Evolutionary conservation across 139 green algal species (phyloP).

Genomic region (Closterium sp.): DNA sequence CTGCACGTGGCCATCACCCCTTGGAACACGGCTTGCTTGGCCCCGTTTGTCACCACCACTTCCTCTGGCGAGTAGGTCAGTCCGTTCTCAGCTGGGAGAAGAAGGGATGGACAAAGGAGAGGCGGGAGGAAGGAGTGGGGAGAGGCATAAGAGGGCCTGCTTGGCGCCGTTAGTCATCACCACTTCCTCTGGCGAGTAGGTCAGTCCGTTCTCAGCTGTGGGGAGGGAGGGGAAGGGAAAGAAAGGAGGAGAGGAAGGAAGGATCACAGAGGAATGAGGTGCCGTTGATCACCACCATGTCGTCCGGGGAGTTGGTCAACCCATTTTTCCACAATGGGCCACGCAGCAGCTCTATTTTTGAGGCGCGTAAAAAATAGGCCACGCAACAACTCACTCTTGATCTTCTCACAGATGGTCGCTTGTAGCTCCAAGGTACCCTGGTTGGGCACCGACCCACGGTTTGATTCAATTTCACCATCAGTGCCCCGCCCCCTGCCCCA

Average conservation of each 20-base stretch:
- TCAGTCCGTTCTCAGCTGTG: slow-evolving; percentile 89
- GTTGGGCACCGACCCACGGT: neutral
- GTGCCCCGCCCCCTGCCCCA: no score
- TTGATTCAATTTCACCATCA: no score
- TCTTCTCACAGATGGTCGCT: neutral
- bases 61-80: slow-evolving; percentile 77
- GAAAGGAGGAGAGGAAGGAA: neutral
- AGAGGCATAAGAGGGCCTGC: slow-evolving; percentile 57
- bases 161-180: slow-evolving; percentile 95
- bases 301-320: no score
- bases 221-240: no score
- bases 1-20: no score
- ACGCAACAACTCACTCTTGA: neutral
- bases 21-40: slow-evolving; percentile 75
- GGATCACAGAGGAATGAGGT: neutral
- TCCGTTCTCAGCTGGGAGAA: slow-evolving; percentile 74
- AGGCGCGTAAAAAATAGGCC: neutral
- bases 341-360: no score
- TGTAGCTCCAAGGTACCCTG: neutral
- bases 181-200: slow-evolving; percentile 78
- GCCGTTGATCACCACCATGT: no score
- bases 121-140: neutral
- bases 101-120: no score
- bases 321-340: no score
- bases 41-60: slow-evolving; percentile 91